These are phyloP conservation scores for Cyanidioschyzon merolae DNA, from an alignment of 23 red algal genomes.

Conservation along the genomic window DNA sequence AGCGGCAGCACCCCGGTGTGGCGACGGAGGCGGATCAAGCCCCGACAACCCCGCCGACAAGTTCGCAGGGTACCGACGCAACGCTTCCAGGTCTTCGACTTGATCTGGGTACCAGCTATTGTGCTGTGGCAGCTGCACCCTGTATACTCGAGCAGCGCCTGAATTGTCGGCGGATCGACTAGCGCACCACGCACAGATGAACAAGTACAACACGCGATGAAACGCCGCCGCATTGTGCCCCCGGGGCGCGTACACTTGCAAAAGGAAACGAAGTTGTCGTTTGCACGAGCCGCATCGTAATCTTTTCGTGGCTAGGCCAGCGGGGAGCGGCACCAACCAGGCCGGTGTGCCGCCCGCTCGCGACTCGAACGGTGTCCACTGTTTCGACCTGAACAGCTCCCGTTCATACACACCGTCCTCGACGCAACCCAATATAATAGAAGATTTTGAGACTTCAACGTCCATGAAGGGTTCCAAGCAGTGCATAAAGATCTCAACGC, in stretches of 20 bases:
- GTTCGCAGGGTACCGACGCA: background rate
- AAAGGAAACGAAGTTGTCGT: slow-evolving; percentile 25
- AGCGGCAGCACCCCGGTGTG: background rate
- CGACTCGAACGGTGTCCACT: background rate
- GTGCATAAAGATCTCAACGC: too few species aligned
- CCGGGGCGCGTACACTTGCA: slow-evolving; percentile 45
- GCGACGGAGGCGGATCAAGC: background rate
- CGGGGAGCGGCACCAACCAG: background rate
- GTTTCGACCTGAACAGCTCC: background rate
- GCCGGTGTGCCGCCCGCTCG: background rate
- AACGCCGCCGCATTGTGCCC: slow-evolving; percentile 35
- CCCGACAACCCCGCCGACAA: background rate
- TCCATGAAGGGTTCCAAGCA: too few species aligned
- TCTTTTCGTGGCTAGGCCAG: background rate
- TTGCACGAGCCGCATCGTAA: slow-evolving; percentile 18
- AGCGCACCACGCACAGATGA: slow-evolving; percentile 1
- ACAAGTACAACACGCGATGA: slow-evolving; percentile 40
- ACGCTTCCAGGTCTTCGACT: background rate
- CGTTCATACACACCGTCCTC: background rate
- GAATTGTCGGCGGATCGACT: background rate
- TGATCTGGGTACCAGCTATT: slow-evolving; percentile 33
- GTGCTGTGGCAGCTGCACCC: slow-evolving; percentile 24
- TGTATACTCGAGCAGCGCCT: slow-evolving; percentile 17
- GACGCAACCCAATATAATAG: background rate
- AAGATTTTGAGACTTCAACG: too few species aligned